These are phyloP conservation scores for Alisma plantagoaquatica DNA, from an alignment of 106 monocot species.

Conservation along the genomic window DNA sequence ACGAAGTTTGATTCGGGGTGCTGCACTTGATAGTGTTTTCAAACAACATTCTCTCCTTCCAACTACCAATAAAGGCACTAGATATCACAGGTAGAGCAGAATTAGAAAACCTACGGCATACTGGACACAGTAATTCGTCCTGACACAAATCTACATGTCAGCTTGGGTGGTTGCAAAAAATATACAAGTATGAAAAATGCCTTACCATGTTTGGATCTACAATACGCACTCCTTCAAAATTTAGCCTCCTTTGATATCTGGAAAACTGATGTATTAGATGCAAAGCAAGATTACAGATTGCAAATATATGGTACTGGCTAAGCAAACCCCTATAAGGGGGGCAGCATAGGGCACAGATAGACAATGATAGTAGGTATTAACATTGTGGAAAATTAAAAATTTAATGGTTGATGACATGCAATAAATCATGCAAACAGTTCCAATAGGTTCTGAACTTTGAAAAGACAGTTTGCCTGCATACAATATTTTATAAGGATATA, in stretches of 20 bases:
- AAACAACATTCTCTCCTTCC: conserved; percentile 4
- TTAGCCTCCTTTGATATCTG: conserved; percentile 41
- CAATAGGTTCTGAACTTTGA: too few relatives aligned
- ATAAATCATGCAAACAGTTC: not conserved
- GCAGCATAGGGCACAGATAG: not conserved
- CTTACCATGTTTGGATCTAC: conserved; percentile 75
- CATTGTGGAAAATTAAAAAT: not conserved
- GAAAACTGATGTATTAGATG: too few relatives aligned
- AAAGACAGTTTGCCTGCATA: too few relatives aligned
- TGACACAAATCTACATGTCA: conserved; percentile 19
- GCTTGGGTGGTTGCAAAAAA: not conserved
- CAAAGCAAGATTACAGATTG: too few relatives aligned
- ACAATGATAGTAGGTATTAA: not conserved
- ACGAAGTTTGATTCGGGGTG: too few relatives aligned
- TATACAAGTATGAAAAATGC: not conserved
- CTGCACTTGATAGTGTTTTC: too few relatives aligned
- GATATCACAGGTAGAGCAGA: conserved; percentile 51
- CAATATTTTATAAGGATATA: too few relatives aligned
- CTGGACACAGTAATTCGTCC: conserved; percentile 92
- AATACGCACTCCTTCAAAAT: conserved; percentile 72
- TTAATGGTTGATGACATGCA: not conserved
- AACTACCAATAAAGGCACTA: conserved; percentile 9
- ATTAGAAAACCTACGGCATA: conserved; percentile 89
- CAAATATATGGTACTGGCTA: not conserved
- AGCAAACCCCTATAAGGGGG: not conserved